Base-by-base conservation (phyloP, 2,329 filamentous ascomycete species). In the Orbilia brochopaga region DNA sequence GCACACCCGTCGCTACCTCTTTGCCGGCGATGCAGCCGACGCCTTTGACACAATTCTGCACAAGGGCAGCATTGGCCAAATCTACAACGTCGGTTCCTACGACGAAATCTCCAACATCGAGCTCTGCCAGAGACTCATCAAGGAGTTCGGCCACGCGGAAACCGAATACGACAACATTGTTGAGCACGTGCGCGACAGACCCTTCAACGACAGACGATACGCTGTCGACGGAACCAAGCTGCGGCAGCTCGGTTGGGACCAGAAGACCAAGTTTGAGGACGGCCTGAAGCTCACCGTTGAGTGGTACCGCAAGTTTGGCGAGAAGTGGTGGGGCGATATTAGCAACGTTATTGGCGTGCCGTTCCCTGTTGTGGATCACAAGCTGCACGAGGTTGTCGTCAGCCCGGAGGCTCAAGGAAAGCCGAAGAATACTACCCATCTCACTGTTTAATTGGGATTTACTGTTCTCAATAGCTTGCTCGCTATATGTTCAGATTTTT, bases 41-140 rank as follows among this genome's bases (percentile, higher is more conserved):
- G 90, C 90, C 1, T 89, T 93, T 76, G 90, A 94, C 80, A 91
- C 89, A 0, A 91, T 94, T 76, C 83, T 94, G 23, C 90, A 94
- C 83, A 87, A 86, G 76, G 90, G 90, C 19, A 81, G 83, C 55
- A 82, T 90, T 35, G 90, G 90, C 0, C 88, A 92, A 76, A 86
- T 90, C 70, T 94, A 94, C 83, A 94, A 94, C 74, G 88, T 94
- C 8, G 88, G 88, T 50, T 92, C 90, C 0, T 84, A 85, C 70
- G 88, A 92, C 78, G 90, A 92, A 78, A 85, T 92, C 52, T 90
- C 88, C 74, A 92, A 92, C 78, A 81, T 89, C 17, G 83, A 87
- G 1, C 82, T 93, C 4, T 90, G 89, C 79, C 80, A 81, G 69
- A 85, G 84, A 78, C 82, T 93, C 17, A 82, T 92, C 24, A 81